Base-by-base conservation (phyloP, 1,284 basidiomycete species). In the Cryptococcus sp. region DNA sequence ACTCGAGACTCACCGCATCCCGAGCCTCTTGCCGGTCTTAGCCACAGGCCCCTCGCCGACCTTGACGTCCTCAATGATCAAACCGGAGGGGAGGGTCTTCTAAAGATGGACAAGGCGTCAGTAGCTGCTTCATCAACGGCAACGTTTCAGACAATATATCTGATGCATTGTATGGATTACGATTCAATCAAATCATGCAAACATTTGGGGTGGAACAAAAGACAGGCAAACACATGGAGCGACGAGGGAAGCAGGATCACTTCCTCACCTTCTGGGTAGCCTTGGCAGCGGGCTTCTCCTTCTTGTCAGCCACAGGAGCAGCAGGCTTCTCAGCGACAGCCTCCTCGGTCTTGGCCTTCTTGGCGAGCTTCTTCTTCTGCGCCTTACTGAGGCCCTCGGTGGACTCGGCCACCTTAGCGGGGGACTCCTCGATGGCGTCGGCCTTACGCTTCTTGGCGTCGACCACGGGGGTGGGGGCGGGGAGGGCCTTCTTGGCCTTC, bases 11-110 rank as follows among this genome's bases (percentile, higher is more conserved):
- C 64, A 66, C 91, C 94, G 83, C 88, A 98, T 91, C 61, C 81
- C 81, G 53, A 97, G 82, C 56, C 81, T 85, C 79, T 88, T 85
- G 45, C 94, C 94, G 55, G 85, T 83, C 81, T 95, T 96, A 37
- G 90, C 92, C 69, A 81, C 80, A 36, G 88, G 85, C 20, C 94
- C 94, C 9, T 82, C 83, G 50, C 94, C 94, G 45, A 84, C 70
- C 72, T 87, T 92, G 68, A 82, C 76, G 74, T 96, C 94, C 67
- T 83, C 80, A 65, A 92, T 81, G 72, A 88, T 84, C 55, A 97
- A 79, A 42, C 93, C 94, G 38, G 85, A 86, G 2, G 84, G 77
- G 53, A 91, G 80, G 55, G 79, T 82, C 55, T 77, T 79, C 71
- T 80, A 70, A 16, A 21, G 24, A 18, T 33, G n/a, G 47, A 24